These are phyloP conservation scores for Chlamydomonas urium DNA, from an alignment of 139 green algal species.

Conservation along the genomic window DNA sequence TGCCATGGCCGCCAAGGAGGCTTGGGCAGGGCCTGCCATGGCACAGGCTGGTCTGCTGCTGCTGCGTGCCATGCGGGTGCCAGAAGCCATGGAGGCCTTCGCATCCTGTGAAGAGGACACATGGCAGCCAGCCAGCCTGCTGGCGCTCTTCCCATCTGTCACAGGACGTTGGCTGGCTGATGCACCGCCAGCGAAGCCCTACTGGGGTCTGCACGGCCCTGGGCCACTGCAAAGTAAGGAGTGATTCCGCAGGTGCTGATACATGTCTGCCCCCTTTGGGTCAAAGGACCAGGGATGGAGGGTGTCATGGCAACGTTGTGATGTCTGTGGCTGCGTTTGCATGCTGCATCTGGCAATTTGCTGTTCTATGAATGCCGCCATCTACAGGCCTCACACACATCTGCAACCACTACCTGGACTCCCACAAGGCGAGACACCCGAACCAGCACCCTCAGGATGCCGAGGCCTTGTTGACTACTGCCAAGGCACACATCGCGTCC, in stretches of 20 bases:
- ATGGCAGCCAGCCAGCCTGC: conserved; percentile 65
- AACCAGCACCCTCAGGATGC: background rate
- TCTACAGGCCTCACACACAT: conserved; percentile 15
- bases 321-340: background rate
- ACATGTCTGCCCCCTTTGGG: background rate
- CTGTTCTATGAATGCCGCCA: background rate
- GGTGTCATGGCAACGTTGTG: background rate
- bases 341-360: background rate
- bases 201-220: conserved; percentile 54
- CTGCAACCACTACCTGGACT: conserved; percentile 16
- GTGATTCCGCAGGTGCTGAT: background rate
- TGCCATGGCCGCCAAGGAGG: background rate
- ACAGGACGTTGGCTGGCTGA: conserved; percentile 29
- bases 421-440: background rate
- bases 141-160: conserved; percentile 51
- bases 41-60: conserved; percentile 65
- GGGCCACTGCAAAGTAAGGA: background rate
- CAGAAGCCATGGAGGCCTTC: conserved; percentile 43
- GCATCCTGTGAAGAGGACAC: conserved; percentile 22
- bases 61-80: conserved; percentile 39
- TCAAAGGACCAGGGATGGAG: background rate
- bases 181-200: conserved; percentile 4
- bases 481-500: background rate
- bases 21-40: conserved; percentile 50
- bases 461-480: background rate